Evolutionary conservation across 306 rosid genomes (phyloP).

Genomic region (Hylodesmum podocarpum): DNA sequence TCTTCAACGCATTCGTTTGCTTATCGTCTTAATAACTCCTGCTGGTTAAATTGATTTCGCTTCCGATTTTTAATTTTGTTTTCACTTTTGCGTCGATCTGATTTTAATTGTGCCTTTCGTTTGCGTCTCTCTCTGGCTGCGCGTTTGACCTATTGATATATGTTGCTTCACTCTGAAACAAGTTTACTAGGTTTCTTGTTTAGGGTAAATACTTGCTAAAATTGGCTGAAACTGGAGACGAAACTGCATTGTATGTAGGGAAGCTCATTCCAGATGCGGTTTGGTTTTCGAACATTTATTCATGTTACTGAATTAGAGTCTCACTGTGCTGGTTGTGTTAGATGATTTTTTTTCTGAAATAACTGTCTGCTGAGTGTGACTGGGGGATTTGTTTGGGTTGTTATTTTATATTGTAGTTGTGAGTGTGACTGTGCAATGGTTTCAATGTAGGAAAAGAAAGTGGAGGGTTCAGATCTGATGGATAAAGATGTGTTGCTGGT

Average conservation of each 20-base stretch:
- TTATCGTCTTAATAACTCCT: not conserved
- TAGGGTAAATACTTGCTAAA: conserved; percentile 24
- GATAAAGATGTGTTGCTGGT: conserved; percentile 54
- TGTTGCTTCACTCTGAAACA: not conserved
- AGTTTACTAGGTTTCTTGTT: not conserved
- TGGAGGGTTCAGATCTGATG: conserved; percentile 40
- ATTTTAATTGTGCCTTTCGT: not conserved
- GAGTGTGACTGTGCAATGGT: not conserved
- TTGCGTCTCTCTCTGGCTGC: not conserved
- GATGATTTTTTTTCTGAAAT: not conserved
- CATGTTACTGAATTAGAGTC: not conserved
- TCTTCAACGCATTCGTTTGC: not conserved
- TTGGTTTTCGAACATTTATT: not conserved
- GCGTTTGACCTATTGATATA: not conserved
- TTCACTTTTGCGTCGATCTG: conserved; percentile 17
- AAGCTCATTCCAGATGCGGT: not conserved
- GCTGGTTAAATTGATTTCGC: not conserved
- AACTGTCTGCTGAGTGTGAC: not conserved
- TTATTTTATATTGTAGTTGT: not conserved
- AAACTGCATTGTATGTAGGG: conserved; percentile 39
- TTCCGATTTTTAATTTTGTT: not conserved
- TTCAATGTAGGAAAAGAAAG: conserved; percentile 41
- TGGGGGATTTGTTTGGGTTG: not conserved
- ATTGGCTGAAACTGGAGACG: conserved; percentile 23
- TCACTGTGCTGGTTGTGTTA: not conserved